These are phyloP conservation scores for Sporothrix globosa DNA, from an alignment of 2,329 filamentous ascomycete genomes.

Conservation along the genomic window DNA sequence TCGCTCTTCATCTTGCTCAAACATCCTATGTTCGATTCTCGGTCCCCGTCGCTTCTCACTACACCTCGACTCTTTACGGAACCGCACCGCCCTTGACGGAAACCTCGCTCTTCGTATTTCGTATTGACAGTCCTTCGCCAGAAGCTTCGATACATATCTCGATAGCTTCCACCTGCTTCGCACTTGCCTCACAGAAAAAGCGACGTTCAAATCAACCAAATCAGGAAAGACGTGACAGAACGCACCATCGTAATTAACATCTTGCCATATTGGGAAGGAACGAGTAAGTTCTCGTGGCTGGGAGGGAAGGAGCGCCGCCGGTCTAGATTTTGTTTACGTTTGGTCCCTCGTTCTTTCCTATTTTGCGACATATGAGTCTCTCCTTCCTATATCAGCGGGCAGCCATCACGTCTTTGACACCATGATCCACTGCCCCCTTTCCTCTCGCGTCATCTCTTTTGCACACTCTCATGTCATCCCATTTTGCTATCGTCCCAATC, in stretches of 20 bases:
- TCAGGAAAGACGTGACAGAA: neutral
- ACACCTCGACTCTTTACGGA: neutral
- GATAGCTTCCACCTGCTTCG: neutral
- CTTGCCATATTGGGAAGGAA: slow-evolving; percentile 26
- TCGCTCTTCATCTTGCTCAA: too few relatives aligned
- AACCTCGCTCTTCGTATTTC: neutral
- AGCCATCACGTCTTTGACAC: neutral
- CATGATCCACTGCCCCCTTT: neutral
- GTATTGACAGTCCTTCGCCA: neutral
- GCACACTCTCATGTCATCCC: neutral
- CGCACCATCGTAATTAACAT: neutral
- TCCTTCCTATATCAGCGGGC: neutral
- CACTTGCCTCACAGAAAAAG: neutral
- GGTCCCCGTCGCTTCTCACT: neutral
- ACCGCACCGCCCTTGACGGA: neutral
- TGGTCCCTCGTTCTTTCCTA: slow-evolving; percentile 22
- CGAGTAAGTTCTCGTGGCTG: slow-evolving; percentile 21
- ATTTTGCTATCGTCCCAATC: neutral
- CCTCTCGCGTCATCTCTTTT: neutral
- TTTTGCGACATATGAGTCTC: neutral
- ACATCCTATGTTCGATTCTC: neutral
- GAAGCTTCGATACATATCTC: neutral
- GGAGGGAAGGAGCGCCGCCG: neutral
- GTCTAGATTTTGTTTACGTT: neutral
- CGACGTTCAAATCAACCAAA: neutral